Evolutionary conservation across 129 eudicot species (phyloP), one percentile per base, ranked within the genome.

Genomic region (Heracleum sosnowskyi): DNA sequence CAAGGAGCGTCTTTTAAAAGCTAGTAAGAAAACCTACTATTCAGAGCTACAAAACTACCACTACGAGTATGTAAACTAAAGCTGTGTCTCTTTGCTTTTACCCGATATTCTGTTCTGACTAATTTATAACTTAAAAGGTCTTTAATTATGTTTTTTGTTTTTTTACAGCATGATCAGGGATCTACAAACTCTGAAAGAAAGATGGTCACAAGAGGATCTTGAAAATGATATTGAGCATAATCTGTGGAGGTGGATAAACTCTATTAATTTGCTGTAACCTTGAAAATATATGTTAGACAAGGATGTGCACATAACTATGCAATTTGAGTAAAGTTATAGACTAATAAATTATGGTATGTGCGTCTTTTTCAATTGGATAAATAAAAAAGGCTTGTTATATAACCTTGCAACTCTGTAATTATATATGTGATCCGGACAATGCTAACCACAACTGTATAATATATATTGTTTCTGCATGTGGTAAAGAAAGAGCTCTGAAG

Each of bases 131-230:
- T 44, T 44, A 12, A 3, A 81, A 22, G 39, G 76, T 71, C 18
- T 33, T 31, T 49, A 18, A 76, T 24, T 75, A 26, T 7, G 34
- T 72, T 24, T 34, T 33, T 68, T 28, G 72, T 71, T 71, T 79
- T 82, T 12, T 80, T 80, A 69, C 86, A 94, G 98, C 81, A 92
- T 95, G 97, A 88, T 95, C 73, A 85, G 78, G 74, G 89, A 81
- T 87, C 83, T 95, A 77, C 96, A 87, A 79, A 69, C 57, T 78
- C 85, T 90, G 91, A 95, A 92, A 85, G 92, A 86, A 79, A 88
- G 78, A 79, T 90, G 90, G 93, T 88, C 79, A 33, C 77, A 80
- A 75, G 79, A 79, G 79, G 91, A 91, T 83, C 86, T 91, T 20
- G 91, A 88, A 81, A 76, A 79, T 29, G 98, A 92, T 41, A 82